Conservation (phyloP, 176 grass and related monocot species). For the Phoenix dactylifera region DNA sequence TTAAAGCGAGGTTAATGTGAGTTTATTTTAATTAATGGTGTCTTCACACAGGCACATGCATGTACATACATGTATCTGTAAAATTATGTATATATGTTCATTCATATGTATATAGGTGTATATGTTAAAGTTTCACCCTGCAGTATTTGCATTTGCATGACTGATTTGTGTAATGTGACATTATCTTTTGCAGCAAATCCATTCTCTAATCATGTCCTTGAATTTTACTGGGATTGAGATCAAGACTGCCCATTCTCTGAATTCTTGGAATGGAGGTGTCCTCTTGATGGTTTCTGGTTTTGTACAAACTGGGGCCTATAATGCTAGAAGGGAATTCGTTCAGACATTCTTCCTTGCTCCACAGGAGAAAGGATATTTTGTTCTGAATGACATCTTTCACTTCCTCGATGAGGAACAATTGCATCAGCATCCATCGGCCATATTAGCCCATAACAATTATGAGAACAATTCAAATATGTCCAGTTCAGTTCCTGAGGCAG, state of each 20-base stretch:
- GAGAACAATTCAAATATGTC: slow-evolving; percentile 44
- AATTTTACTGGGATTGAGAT: slow-evolving; percentile 93
- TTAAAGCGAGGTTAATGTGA: too few relatives aligned
- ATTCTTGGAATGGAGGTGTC: slow-evolving; percentile 80
- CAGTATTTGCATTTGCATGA: too few relatives aligned
- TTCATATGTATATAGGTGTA: too few relatives aligned
- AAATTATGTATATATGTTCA: too few relatives aligned
- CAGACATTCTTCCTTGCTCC: slow-evolving; percentile 95
- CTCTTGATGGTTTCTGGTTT: slow-evolving; percentile 82
- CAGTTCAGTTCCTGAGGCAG: slow-evolving; percentile 26
- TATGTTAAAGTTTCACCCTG: too few relatives aligned
- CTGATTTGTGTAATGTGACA: neutral
- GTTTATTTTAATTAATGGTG: too few relatives aligned
- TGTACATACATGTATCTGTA: too few relatives aligned
- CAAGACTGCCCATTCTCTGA: slow-evolving; percentile 71
- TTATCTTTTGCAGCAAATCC: slow-evolving; percentile 59
- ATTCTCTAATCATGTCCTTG: slow-evolving; percentile 61
- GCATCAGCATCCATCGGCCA: slow-evolving; percentile 28
- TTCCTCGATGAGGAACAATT: slow-evolving; percentile 80
- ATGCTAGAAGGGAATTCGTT: slow-evolving; percentile 62
- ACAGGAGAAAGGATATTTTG: slow-evolving; percentile 96
- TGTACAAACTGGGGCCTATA: slow-evolving; percentile 67
- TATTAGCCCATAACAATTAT: slow-evolving; percentile 35
- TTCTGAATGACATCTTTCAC: slow-evolving; percentile 93
- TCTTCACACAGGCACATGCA: too few relatives aligned